Percentiles rank a stretch among this genome's conserved stretches.
Evolutionary conservation across 1,139 yeast genomes (phyloP).

Genomic region (Suhomyces yuchorum): DNA sequence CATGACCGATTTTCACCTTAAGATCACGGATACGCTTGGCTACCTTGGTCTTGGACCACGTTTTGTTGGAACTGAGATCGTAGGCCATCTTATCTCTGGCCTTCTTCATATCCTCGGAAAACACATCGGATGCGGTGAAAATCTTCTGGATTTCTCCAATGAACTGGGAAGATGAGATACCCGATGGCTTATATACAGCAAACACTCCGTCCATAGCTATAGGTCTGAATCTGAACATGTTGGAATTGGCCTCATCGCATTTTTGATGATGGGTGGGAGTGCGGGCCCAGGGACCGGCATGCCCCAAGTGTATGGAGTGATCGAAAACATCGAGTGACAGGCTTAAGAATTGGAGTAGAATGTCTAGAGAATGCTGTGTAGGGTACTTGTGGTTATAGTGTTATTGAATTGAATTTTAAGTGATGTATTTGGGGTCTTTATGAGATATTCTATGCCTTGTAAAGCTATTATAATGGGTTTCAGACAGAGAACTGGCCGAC

Average conservation of each 20-base stretch:
- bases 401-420: too few relatives aligned
- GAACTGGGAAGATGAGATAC: slow-evolving; percentile 77
- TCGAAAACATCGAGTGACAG: too few relatives aligned
- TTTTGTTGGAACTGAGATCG: slow-evolving; percentile 48
- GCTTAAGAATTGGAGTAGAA: too few relatives aligned
- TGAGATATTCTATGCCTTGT: too few relatives aligned
- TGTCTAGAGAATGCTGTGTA: too few relatives aligned
- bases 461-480: too few relatives aligned
- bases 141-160: slow-evolving; percentile 64
- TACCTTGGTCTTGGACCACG: slow-evolving; percentile 47
- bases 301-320: too few relatives aligned
- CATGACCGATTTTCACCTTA: slow-evolving; percentile 94
- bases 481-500: too few relatives aligned
- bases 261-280: slow-evolving; percentile 1
- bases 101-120: slow-evolving; percentile 54
- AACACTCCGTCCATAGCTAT: slow-evolving; percentile 77
- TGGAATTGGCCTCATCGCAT: slow-evolving; percentile 5
- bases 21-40: slow-evolving; percentile 50
- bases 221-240: slow-evolving; percentile 15
- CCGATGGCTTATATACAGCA: slow-evolving; percentile 91
- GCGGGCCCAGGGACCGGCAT: not conserved
- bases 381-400: too few relatives aligned
- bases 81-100: slow-evolving; percentile 34
- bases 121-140: slow-evolving; percentile 62
- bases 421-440: too few relatives aligned